These are phyloP conservation scores for Pythium monospermum DNA, from an alignment of 352 stramenopile genomes.

Conservation along the genomic window DNA sequence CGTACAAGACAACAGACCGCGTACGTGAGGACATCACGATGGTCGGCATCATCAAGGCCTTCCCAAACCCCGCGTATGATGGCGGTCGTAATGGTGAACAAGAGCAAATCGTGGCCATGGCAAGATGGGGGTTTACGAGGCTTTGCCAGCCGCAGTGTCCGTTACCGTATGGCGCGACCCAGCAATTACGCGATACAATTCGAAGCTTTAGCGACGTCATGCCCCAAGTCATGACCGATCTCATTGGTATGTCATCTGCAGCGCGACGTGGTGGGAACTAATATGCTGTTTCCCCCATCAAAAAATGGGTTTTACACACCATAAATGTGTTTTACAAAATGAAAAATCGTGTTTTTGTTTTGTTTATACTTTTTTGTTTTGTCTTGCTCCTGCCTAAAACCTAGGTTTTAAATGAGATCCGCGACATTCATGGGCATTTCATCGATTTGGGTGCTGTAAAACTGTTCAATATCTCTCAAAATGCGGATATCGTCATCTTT, in stretches of 20 bases:
- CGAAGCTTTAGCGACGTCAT: conserved; percentile 12
- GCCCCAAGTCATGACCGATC: conserved; percentile 5
- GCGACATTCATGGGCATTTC: conserved; percentile 94
- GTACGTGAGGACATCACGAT: conserved; percentile 18
- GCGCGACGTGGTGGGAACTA: too few relatives aligned
- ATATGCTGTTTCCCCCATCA: too few relatives aligned
- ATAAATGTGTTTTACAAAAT: too few relatives aligned
- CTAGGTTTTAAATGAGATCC: conserved; percentile 79
- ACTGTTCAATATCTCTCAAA: conserved; percentile 92
- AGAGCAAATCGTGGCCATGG: conserved; percentile 17
- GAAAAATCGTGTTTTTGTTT: neutral
- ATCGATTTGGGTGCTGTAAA: conserved; percentile 93
- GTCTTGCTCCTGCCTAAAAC: too few relatives aligned
- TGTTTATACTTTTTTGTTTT: conserved; percentile 2
- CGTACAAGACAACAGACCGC: conserved; percentile 13
- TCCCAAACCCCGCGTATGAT: conserved; percentile 10
- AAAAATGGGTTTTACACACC: too few relatives aligned
- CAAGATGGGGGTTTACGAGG: conserved; percentile 10
- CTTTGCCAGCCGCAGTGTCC: conserved; percentile 2
- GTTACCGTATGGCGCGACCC: conserved; percentile 2
- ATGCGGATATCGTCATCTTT: conserved; percentile 94
- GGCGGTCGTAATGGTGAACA: neutral
- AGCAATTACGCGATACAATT: conserved; percentile 11
- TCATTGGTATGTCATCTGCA: too few relatives aligned
- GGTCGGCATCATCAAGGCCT: conserved; percentile 8